Percentiles rank a stretch among this genome's conserved stretches.
Evolutionary conservation across 2,329 filamentous ascomycete genomes (phyloP).

Genomic region (Aureobasidium uvarum): DNA sequence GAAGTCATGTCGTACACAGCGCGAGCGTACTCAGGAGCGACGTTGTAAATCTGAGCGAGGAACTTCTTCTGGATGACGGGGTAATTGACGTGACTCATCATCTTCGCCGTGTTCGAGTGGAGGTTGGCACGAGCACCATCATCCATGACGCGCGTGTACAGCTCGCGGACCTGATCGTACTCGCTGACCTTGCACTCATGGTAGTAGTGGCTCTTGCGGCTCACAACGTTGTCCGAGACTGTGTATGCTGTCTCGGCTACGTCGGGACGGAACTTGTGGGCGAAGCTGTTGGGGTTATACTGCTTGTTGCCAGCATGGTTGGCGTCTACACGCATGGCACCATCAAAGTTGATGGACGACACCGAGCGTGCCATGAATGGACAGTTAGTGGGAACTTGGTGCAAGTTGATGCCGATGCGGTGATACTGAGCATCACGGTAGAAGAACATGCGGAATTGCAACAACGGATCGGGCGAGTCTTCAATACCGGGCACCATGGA

Average conservation of each 20-base stretch:
- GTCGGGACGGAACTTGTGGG: conserved; percentile 53
- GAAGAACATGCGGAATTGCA: conserved; percentile 44
- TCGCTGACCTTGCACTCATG: conserved; percentile 55
- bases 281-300: conserved; percentile 54
- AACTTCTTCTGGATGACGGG: conserved; percentile 47
- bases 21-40: conserved; percentile 49
- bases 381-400: conserved; percentile 51
- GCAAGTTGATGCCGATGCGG: conserved; percentile 53
- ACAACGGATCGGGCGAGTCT: conserved; percentile 49
- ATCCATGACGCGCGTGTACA: conserved; percentile 53
- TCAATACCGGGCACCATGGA: conserved; percentile 54
- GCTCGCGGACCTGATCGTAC: conserved; percentile 52
- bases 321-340: conserved; percentile 50
- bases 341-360: conserved; percentile 52
- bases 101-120: conserved; percentile 50
- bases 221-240: conserved; percentile 52
- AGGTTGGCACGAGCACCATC: conserved; percentile 47
- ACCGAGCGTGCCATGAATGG: conserved; percentile 52
- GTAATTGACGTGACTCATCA: conserved; percentile 35
- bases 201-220: conserved; percentile 55
- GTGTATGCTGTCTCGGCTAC: conserved; percentile 52
- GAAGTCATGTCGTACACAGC: conserved; percentile 47
- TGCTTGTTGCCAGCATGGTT: conserved; percentile 52
- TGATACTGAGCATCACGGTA: conserved; percentile 51
- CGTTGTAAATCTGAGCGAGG: conserved; percentile 53